These are phyloP conservation scores for Tolypocladium sp. DNA, from an alignment of 2,329 filamentous ascomycete genomes.

Conservation along the genomic window DNA sequence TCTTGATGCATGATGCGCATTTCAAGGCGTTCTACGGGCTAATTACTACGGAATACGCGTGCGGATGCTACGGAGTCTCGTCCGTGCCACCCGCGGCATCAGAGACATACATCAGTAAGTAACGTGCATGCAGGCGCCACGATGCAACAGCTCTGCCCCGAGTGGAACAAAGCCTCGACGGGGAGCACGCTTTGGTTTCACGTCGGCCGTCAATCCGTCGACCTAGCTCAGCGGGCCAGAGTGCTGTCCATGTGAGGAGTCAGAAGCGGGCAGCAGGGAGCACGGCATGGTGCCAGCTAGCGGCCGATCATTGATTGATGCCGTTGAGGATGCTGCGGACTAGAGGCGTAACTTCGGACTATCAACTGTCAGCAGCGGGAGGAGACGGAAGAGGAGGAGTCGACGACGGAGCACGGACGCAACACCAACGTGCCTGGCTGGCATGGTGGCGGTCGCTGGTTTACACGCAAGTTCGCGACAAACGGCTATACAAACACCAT, in stretches of 20 bases:
- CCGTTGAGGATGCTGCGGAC: not conserved
- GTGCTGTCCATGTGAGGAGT: not conserved
- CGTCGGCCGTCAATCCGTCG: not conserved
- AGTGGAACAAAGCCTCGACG: not conserved
- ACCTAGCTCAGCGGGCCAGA: not conserved
- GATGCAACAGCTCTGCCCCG: not conserved
- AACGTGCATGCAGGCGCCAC: not conserved
- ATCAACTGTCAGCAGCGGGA: not conserved
- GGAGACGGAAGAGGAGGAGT: not conserved
- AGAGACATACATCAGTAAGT: not conserved
- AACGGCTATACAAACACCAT: not conserved
- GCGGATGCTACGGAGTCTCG: not conserved
- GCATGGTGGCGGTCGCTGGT: no score
- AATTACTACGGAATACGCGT: not conserved
- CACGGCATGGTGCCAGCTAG: not conserved
- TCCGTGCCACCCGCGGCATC: not conserved
- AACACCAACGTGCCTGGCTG: not conserved
- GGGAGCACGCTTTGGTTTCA: not conserved
- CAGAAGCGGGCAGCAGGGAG: no score
- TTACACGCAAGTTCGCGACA: not conserved
- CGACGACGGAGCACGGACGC: not conserved
- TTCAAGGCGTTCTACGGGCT: not conserved
- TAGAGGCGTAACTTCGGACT: no score
- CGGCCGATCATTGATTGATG: not conserved
- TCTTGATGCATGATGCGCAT: not conserved